Percentiles rank a stretch among this genome's conserved stretches.
Evolutionary conservation across 1,284 basidiomycete genomes (phyloP).

Genomic region (Irpex sp.): DNA sequence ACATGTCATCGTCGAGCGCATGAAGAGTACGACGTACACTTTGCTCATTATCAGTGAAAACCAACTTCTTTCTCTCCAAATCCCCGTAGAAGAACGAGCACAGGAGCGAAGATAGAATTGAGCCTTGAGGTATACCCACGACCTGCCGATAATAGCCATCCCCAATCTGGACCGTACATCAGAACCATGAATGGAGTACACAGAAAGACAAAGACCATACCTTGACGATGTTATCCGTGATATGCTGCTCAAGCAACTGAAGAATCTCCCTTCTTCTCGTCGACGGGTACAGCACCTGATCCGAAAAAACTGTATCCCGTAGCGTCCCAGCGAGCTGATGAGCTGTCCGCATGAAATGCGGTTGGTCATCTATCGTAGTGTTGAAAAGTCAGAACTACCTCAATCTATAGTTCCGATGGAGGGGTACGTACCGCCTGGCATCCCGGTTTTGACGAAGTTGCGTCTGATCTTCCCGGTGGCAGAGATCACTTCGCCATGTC

Average conservation of each 20-base stretch:
- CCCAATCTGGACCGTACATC: slow-evolving; percentile 69
- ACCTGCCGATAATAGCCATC: slow-evolving; percentile 84
- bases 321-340: slow-evolving; percentile 70
- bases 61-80: slow-evolving; percentile 77
- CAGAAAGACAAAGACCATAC: slow-evolving; percentile 41
- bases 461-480: slow-evolving; percentile 61
- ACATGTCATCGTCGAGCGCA: background rate
- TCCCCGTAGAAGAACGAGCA: slow-evolving; percentile 97
- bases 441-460: slow-evolving; percentile 67
- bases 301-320: slow-evolving; percentile 87
- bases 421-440: slow-evolving; percentile 64
- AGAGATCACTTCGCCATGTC: slow-evolving; percentile 67
- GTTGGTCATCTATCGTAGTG: slow-evolving; percentile 66
- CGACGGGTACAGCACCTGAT: slow-evolving; percentile 77
- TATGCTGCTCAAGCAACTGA: slow-evolving; percentile 87
- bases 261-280: slow-evolving; percentile 72
- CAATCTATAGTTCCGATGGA: background rate
- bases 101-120: slow-evolving; percentile 88
- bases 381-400: background rate
- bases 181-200: background rate
- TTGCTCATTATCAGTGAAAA: slow-evolving; percentile 64
- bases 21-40: slow-evolving; percentile 58
- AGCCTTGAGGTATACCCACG: slow-evolving; percentile 96
- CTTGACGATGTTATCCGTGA: slow-evolving; percentile 93
- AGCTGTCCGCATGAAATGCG: slow-evolving; percentile 79